Conservation (phyloP, 345 rosid genomes). For the Syzygium aqueum region DNA sequence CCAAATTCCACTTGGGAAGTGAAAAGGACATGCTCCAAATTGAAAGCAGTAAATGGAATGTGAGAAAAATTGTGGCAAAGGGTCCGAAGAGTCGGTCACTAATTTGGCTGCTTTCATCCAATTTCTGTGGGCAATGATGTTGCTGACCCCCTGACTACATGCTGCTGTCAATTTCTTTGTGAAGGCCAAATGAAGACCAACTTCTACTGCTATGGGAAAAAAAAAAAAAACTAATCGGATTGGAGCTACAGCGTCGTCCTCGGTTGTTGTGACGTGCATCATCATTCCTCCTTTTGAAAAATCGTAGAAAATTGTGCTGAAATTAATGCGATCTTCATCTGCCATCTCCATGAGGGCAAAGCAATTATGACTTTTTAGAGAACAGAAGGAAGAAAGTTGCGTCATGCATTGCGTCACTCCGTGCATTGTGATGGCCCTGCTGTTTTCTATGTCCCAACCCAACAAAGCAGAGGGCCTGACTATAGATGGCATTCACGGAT, state of each 20-base stretch:
- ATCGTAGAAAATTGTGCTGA: too few relatives aligned
- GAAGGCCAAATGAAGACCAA: not conserved
- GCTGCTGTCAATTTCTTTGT: too few relatives aligned
- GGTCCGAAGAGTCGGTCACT: not conserved
- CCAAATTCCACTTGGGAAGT: not conserved
- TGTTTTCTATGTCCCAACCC: too few relatives aligned
- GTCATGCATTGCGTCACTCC: not conserved
- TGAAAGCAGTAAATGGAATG: not conserved
- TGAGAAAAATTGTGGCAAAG: not conserved
- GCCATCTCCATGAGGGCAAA: too few relatives aligned
- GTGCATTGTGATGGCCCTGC: not conserved
- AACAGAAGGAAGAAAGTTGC: not conserved
- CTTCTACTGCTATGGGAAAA: not conserved
- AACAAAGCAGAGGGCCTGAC: not conserved
- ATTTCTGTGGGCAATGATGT: not conserved
- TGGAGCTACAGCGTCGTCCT: accelerated
- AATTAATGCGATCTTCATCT: too few relatives aligned
- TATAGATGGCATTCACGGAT: not conserved
- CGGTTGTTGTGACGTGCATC: not conserved
- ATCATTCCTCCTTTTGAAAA: too few relatives aligned
- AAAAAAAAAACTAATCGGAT: not conserved
- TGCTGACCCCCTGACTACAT: not conserved
- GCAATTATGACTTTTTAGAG: not conserved
- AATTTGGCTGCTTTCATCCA: not conserved
- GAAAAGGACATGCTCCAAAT: not conserved